Evolutionary conservation across 1,284 basidiomycete genomes (phyloP), one percentile per base, ranked within the genome.

Genomic region (Fomes fomentarius): DNA sequence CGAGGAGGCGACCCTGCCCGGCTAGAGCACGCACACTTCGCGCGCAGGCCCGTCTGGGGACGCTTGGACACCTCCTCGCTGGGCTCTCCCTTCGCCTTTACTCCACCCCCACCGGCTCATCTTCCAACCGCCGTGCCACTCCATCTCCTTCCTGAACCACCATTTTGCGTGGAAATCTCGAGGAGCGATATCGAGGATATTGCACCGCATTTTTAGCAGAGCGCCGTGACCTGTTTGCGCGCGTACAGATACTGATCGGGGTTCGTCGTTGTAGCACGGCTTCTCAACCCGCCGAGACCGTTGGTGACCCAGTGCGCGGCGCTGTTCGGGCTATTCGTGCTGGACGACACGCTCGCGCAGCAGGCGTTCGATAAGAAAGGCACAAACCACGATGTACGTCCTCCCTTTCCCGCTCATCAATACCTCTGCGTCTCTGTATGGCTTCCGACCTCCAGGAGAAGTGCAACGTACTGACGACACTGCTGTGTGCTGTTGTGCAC

Each of bases 341-440:
- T 82, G 9, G 93, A 91, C n/a, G 93, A 95, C 66, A 64, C 91
- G 1, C 79, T 94, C 33, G 91, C 93, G 0, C 93, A 94, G 70
- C 89, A 94, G 67, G 85, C 76, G 0, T 82, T 94, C 25, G 93
- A 94, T 66, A 75, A 75, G 57, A 81, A 74, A 65, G 86, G 88
- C 12, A 74, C 66, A 55, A 68, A 83, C 3, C 89, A 92, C 64
- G 90, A 93, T 64, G 89, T 91, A 60, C 65, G 82, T 77, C 22
- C 19, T 28, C 33, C 21, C 15, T 19, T 15, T 35, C 44, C 40
- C 25, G 40, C 49, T 45, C 38, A 7, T 39, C 19, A 22, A 21
- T 22, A 10, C 10, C 8, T 8, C 21, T 39, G 6, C 1, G 10
- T 17, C 3, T 22, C 38, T 3, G 21, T 40, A 11, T 24, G n/a